phyloP scores from a whole-genome alignment of 306 rosid species.

The Trichosanthes truncata region DNA sequence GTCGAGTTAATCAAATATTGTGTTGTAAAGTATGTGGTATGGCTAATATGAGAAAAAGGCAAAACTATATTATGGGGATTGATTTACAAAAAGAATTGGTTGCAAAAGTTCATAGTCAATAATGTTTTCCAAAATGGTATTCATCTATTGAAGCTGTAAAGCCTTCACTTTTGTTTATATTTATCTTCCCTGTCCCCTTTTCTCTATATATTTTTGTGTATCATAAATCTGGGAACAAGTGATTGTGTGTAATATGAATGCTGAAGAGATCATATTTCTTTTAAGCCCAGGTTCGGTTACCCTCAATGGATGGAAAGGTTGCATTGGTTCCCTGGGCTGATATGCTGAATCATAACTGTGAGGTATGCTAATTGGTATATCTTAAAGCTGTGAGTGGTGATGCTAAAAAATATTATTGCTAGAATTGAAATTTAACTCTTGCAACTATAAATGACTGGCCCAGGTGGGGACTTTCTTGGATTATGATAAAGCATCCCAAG shows the following conservation, averaged over 20 bases:
- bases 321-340: slow-evolving; percentile 99
- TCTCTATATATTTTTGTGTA: background rate
- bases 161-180: background rate
- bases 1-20: slow-evolving; percentile 19
- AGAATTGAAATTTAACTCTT: slow-evolving; percentile 11
- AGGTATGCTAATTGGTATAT: slow-evolving; percentile 35
- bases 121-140: background rate
- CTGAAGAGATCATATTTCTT: background rate
- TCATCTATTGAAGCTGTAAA: background rate
- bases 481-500: slow-evolving; percentile 68
- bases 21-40: background rate
- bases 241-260: background rate
- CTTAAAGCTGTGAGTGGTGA: background rate
- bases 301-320: slow-evolving; percentile 76
- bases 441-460: slow-evolving; percentile 17
- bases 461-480: slow-evolving; percentile 95
- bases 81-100: background rate
- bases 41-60: background rate
- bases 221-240: background rate
- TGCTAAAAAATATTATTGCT: background rate
- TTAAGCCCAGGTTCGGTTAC: slow-evolving; percentile 74
- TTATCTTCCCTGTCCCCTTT: background rate
- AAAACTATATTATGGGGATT: background rate
- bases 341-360: slow-evolving; percentile 93
- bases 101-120: background rate